Evolutionary conservation across 1,284 basidiomycete species (phyloP), one percentile per base, ranked within the genome.

Genomic region (Sporisorium reilianum): DNA sequence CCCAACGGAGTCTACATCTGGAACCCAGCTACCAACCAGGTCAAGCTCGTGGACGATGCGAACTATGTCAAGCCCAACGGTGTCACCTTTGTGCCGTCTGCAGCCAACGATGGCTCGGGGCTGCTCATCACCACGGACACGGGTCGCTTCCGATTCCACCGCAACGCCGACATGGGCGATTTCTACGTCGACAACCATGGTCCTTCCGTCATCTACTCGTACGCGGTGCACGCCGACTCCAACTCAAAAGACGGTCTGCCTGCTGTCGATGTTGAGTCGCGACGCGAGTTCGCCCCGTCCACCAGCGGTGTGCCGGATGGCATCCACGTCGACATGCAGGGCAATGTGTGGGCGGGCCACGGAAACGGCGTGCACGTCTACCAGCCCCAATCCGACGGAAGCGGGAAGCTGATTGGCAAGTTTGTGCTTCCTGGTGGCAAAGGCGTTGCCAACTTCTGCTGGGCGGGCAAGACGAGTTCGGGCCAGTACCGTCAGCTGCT

Each of bases 391-490:
- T 11, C 50, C 2, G 57, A 67, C 22, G 64, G 61, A 32, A 62
- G 55, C 16, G 75, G 75, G 22, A 60, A 60, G 45, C 66, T 66
- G n/a, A 75, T 77, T 20, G 75, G 75, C 34, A 75, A 75, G 38
- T 56, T 75, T 40, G 54, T 71, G n/a, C 57, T 77, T n/a, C 66
- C 72, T 2, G 61, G 55, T 25, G 68, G 54, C 14, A 70, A 64
- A 25, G 75, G 75, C 14, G 67, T 70, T 3, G 75, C 75, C 53
- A 77, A 77, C 64, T 75, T 77, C 22, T 77, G 75, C 51, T 77
- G 72, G 75, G 75, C 75, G 0, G 75, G 72, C 25, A 50, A 59
- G 55, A 57, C 60, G 4, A 44, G 41, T 36, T 32, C 50, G 5
- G 57, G 62, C 11, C 65, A 55, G 22, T 75, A 66, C 54, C 48